Percentiles rank a stretch among this genome's conserved stretches.
Conservation (phyloP, 768 basidiomycete genomes). For the Punctularia strigosozonata region DNA sequence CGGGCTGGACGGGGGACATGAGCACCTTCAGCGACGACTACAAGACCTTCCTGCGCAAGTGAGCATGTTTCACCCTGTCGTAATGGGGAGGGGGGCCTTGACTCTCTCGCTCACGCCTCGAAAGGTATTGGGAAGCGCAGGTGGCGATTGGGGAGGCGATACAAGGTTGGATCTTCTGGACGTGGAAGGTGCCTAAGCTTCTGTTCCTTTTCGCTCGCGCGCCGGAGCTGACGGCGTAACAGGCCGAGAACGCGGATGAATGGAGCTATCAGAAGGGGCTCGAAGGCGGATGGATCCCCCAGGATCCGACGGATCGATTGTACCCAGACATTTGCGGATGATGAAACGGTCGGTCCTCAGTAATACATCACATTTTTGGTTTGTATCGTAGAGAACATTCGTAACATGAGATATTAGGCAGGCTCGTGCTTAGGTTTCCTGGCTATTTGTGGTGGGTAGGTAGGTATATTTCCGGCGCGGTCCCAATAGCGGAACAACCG, state of each 20-base stretch:
- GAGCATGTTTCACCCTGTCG: constrained; percentile 12
- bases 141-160: constrained; percentile 60
- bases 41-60: constrained; percentile 50
- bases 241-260: constrained; percentile 61
- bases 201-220: neutral
- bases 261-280: constrained; percentile 71
- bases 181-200: constrained; percentile 51
- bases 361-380: too few relatives aligned
- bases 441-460: too few relatives aligned
- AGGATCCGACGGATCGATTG: constrained; percentile 49
- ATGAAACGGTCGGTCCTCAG: too few relatives aligned
- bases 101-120: constrained; percentile 1
- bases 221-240: neutral
- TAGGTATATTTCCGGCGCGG: too few relatives aligned
- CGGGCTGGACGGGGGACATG: constrained; percentile 48
- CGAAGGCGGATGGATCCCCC: constrained; percentile 69
- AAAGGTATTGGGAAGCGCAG: constrained; percentile 73
- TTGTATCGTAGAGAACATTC: too few relatives aligned
- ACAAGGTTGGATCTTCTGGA: constrained; percentile 68
- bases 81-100: constrained; percentile 6
- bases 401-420: too few relatives aligned
- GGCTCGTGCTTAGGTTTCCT: too few relatives aligned
- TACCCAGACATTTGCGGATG: constrained; percentile 53
- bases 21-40: constrained; percentile 49
- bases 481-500: too few relatives aligned